These are phyloP conservation scores for Thalassiosira oceanica DNA, from an alignment of 352 stramenopile genomes.

Conservation along the genomic window DNA sequence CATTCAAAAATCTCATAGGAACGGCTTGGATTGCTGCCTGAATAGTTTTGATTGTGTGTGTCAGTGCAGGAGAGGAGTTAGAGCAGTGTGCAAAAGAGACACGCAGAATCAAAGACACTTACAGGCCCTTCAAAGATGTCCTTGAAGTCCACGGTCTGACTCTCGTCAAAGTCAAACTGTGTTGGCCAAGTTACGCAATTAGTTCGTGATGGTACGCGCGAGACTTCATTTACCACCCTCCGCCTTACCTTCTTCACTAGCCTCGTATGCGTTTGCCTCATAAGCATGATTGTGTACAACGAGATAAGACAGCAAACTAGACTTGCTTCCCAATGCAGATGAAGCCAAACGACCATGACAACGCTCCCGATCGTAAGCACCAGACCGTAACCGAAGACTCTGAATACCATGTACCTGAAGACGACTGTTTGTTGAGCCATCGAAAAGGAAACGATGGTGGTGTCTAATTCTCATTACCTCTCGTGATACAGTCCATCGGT, in stretches of 20 bases:
- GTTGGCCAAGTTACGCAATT: no score
- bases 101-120: no score
- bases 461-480: no score
- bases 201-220: no score
- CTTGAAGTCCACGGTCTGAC: conserved; percentile 73
- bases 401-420: conserved; percentile 65
- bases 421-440: no score
- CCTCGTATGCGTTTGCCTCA: conserved; percentile 65
- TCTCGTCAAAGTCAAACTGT: conserved; percentile 81
- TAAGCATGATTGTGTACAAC: conserved; percentile 53
- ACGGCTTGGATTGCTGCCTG: no score
- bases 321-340: conserved; percentile 75
- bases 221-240: no score
- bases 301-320: conserved; percentile 62
- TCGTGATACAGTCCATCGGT: conserved; percentile 24
- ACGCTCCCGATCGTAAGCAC: conserved; percentile 66
- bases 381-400: conserved; percentile 68
- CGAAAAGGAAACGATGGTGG: no score
- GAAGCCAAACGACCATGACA: conserved; percentile 64
- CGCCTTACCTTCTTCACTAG: conserved; percentile 54
- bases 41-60: no score
- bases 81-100: no score
- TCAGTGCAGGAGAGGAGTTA: no score
- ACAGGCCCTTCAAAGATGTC: conserved; percentile 77
- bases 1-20: no score